phyloP scores from a whole-genome alignment of 768 basidiomycete genomes.

The Crucibulum laeve region DNA sequence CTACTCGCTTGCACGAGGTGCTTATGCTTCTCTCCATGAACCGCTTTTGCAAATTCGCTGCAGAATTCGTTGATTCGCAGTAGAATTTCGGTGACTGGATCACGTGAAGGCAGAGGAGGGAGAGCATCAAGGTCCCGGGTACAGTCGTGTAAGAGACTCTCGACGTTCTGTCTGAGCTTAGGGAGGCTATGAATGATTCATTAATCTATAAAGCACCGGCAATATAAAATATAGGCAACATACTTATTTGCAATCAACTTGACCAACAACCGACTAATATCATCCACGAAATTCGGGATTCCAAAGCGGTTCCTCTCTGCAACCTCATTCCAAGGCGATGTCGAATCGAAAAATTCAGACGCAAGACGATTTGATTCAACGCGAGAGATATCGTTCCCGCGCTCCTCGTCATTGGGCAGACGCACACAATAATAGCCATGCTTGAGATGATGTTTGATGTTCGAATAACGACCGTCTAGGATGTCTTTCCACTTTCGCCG shows the following conservation, averaged over 20 bases:
- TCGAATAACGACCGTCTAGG: constrained; percentile 45
- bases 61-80: constrained; percentile 41
- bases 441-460: constrained; percentile 33
- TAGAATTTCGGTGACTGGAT: constrained; percentile 44
- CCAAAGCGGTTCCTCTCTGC: constrained; percentile 47
- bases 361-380: constrained; percentile 32
- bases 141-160: constrained; percentile 31
- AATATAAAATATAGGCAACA: constrained; percentile 11
- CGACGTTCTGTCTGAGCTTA: constrained; percentile 32
- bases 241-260: constrained; percentile 50
- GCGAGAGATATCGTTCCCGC: constrained; percentile 30
- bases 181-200: constrained; percentile 37
- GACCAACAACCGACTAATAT: constrained; percentile 49
- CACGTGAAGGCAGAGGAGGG: constrained; percentile 29
- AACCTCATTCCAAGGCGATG: constrained; percentile 50
- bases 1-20: constrained; percentile 25
- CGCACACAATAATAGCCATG: constrained; percentile 68
- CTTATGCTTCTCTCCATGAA: constrained; percentile 20
- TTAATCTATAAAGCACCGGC: not conserved
- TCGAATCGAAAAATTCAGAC: constrained; percentile 40
- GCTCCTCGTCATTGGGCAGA: constrained; percentile 56
- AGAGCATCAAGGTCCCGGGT: constrained; percentile 28
- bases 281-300: constrained; percentile 44
- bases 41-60: constrained; percentile 22
- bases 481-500: constrained; percentile 45